These are phyloP conservation scores for Alternaria panax DNA, from an alignment of 2,329 filamentous ascomycete species.

Conservation along the genomic window DNA sequence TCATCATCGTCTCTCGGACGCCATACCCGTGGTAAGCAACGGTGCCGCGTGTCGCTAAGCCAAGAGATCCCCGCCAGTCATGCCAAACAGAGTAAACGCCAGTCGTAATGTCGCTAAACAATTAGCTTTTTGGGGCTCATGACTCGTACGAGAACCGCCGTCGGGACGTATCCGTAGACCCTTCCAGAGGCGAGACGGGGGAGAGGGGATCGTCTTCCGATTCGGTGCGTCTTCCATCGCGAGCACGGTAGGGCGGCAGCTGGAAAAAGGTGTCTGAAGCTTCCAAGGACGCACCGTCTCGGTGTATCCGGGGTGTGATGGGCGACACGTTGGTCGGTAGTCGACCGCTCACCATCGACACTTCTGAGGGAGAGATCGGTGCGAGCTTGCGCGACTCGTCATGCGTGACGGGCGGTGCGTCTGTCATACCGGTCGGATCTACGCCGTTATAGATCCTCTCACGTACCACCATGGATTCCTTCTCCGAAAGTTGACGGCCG, in stretches of 20 bases:
- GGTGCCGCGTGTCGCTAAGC: neutral
- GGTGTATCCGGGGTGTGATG: slow-evolving; percentile 41
- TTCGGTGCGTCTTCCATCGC: slow-evolving; percentile 32
- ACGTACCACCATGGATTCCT: slow-evolving; percentile 56
- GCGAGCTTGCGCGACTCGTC: slow-evolving; percentile 33
- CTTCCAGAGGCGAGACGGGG: slow-evolving; percentile 47
- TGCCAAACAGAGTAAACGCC: slow-evolving; percentile 20
- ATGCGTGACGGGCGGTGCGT: slow-evolving; percentile 26
- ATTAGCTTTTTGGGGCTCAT: slow-evolving; percentile 34
- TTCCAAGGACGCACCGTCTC: slow-evolving; percentile 44
- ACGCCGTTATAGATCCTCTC: slow-evolving; percentile 57
- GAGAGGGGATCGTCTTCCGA: slow-evolving; percentile 42
- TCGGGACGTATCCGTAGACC: slow-evolving; percentile 36
- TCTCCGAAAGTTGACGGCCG: slow-evolving; percentile 56
- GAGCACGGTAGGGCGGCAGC: slow-evolving; percentile 31
- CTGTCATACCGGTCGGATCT: slow-evolving; percentile 37
- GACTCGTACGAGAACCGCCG: slow-evolving; percentile 51
- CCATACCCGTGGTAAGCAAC: slow-evolving; percentile 10
- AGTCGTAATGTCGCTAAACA: slow-evolving; percentile 15
- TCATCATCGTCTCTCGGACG: slow-evolving; percentile 24
- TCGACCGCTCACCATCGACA: slow-evolving; percentile 39
- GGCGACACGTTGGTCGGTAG: slow-evolving; percentile 36
- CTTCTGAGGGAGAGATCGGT: slow-evolving; percentile 36
- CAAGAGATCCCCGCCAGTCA: slow-evolving; percentile 4
- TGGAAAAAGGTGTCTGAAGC: slow-evolving; percentile 42